phyloP scores from a whole-genome alignment of 1,284 basidiomycete genomes.

The Cryptococcus depauperatus region DNA sequence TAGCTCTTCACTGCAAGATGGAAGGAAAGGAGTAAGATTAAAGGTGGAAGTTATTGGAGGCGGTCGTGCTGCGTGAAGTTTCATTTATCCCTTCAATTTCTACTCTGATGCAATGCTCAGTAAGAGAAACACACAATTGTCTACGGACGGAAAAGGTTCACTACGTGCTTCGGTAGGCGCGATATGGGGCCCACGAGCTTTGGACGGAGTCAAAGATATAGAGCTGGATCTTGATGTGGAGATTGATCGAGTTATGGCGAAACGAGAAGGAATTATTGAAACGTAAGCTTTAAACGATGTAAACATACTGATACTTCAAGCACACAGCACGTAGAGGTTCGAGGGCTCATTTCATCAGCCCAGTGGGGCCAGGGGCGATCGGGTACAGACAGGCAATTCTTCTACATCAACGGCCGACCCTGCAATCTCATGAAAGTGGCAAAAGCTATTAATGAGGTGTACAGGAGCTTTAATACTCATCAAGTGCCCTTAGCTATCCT shows the following conservation, averaged over 20 bases:
- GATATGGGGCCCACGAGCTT: conserved; percentile 76
- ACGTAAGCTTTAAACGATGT: conserved; percentile 14
- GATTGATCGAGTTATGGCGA: conserved; percentile 50
- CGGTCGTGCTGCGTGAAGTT: conserved; percentile 58
- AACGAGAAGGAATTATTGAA: conserved; percentile 33
- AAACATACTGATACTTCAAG: conserved; percentile 15
- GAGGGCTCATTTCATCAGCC: conserved; percentile 39
- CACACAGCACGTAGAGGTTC: conserved; percentile 27
- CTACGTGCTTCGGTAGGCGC: conserved; percentile 61
- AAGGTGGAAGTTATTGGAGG: conserved; percentile 54
- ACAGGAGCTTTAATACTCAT: conserved; percentile 70
- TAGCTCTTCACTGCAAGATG: conserved; percentile 42
- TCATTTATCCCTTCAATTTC: background rate
- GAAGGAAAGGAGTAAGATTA: conserved; percentile 55
- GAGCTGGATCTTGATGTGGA: conserved; percentile 63
- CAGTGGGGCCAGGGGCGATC: conserved; percentile 56
- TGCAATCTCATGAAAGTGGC: conserved; percentile 74
- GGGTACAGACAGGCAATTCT: conserved; percentile 80
- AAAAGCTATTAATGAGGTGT: conserved; percentile 82
- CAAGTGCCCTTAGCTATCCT: conserved; percentile 77
- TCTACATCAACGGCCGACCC: conserved; percentile 88
- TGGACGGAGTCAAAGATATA: conserved; percentile 67
- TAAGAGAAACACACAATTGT: conserved; percentile 63
- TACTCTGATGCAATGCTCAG: conserved; percentile 43
- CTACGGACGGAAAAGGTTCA: conserved; percentile 60